Conservation (phyloP, 306 rosid species). For the Dalbergia cultrata region DNA sequence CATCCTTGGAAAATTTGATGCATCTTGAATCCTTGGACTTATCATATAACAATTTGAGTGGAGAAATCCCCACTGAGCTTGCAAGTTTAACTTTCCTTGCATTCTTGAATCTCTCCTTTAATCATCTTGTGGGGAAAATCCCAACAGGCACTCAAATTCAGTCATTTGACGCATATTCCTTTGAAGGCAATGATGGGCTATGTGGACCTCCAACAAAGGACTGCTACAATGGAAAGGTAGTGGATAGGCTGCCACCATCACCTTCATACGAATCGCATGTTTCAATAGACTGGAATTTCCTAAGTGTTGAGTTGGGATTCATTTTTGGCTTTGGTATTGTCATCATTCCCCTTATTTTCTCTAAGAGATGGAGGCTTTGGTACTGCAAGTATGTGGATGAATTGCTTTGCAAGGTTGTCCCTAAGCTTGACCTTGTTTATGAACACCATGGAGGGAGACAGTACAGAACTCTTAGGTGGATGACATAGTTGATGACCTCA, state of each 20-base stretch:
- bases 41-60: too few relatives aligned
- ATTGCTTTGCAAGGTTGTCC: not conserved
- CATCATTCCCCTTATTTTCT: not conserved
- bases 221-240: not conserved
- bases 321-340: not conserved
- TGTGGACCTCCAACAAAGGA: too few relatives aligned
- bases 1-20: constrained; percentile 18
- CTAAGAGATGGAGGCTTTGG: not conserved
- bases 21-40: too few relatives aligned
- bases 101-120: too few relatives aligned
- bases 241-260: too few relatives aligned
- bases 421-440: not conserved
- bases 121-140: too few relatives aligned
- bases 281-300: too few relatives aligned
- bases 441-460: not conserved
- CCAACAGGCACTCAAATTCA: too few relatives aligned
- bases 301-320: not conserved
- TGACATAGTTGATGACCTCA: not conserved
- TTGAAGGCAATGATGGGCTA: constrained; percentile 31
- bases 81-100: too few relatives aligned
- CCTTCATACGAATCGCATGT: too few relatives aligned
- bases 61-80: too few relatives aligned
- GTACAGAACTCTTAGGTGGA: constrained; percentile 26
- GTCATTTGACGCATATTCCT: too few relatives aligned
- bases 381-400: not conserved